These are phyloP conservation scores for Nothomitra cinnamomea DNA, from an alignment of 2,329 filamentous ascomycete species.

Conservation along the genomic window DNA sequence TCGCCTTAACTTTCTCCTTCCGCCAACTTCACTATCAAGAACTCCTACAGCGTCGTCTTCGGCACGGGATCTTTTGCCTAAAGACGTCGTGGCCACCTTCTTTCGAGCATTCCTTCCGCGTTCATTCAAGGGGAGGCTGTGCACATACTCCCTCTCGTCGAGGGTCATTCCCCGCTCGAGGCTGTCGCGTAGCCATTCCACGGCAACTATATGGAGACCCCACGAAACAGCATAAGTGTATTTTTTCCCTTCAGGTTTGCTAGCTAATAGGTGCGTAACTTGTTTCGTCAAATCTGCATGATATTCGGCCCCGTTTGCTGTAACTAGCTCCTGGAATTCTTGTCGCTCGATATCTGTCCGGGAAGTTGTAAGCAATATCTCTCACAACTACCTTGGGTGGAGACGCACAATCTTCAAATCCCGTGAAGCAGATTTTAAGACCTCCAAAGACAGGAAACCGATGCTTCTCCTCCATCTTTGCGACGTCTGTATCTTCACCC, in stretches of 20 bases:
- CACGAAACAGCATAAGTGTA: constrained; percentile 76
- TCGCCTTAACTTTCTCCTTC: constrained; percentile 67
- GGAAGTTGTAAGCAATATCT: constrained; percentile 6
- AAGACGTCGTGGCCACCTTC: constrained; percentile 27
- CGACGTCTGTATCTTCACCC: constrained; percentile 58
- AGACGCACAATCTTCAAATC: constrained; percentile 45
- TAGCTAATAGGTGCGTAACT: constrained; percentile 77
- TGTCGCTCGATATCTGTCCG: constrained; percentile 46
- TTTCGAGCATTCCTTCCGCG: constrained; percentile 56
- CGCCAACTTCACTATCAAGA: constrained; percentile 21
- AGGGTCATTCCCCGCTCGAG: constrained; percentile 76
- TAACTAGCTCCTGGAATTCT: constrained; percentile 50
- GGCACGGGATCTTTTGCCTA: constrained; percentile 44
- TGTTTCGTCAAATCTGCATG: constrained; percentile 71
- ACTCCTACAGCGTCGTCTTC: constrained; percentile 20
- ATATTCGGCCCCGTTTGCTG: constrained; percentile 62
- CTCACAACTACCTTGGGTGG: constrained; percentile 5
- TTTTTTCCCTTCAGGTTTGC: constrained; percentile 67
- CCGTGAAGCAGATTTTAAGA: constrained; percentile 50
- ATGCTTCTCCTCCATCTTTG: constrained; percentile 48
- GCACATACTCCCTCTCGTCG: constrained; percentile 74
- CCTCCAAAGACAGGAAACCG: constrained; percentile 39
- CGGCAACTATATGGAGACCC: constrained; percentile 60
- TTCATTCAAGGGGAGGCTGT: constrained; percentile 47
- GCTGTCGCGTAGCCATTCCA: constrained; percentile 76